Percentiles rank a stretch among this genome's conserved stretches.
phyloP scores from a whole-genome alignment of 441 rosid genomes.

The Manihot esculenta region DNA sequence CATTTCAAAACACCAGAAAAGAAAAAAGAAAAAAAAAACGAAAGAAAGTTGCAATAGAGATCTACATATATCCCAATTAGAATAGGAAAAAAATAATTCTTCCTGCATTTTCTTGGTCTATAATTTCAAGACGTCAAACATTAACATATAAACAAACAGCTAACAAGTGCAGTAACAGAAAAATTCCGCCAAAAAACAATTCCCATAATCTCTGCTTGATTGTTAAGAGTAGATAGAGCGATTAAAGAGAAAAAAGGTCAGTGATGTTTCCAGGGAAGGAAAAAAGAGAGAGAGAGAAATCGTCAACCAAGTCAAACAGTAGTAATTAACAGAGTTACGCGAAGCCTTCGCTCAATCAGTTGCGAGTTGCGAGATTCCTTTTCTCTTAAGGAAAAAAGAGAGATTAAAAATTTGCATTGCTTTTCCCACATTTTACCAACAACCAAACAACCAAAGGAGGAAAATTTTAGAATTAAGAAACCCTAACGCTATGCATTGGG shows the following conservation, averaged over 20 bases:
- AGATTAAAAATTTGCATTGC: background rate
- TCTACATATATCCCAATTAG: background rate
- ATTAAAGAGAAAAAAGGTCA: background rate
- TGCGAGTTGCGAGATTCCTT: too few relatives aligned
- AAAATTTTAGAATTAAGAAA: slow-evolving; percentile 9
- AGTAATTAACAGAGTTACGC: background rate
- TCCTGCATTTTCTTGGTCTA: background rate
- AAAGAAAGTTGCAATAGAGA: background rate
- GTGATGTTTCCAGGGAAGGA: background rate
- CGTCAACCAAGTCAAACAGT: background rate
- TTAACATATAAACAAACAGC: background rate
- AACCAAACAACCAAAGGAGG: background rate
- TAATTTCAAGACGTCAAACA: background rate
- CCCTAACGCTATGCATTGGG: slow-evolving; percentile 18
- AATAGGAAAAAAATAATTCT: background rate
- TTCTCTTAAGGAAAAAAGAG: background rate
- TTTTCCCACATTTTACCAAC: background rate
- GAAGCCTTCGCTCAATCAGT: background rate
- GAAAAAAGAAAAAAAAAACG: too few relatives aligned
- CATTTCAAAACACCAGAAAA: background rate
- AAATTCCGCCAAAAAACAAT: background rate
- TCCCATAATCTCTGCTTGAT: background rate
- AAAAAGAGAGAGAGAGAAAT: background rate
- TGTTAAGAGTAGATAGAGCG: background rate
- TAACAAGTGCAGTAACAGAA: background rate